A percentile compares a stretch with the other conserved stretches of the same genome.
phyloP scores from a whole-genome alignment of 2,329 filamentous ascomycete species.

The Phaeoacremonium minimum region DNA sequence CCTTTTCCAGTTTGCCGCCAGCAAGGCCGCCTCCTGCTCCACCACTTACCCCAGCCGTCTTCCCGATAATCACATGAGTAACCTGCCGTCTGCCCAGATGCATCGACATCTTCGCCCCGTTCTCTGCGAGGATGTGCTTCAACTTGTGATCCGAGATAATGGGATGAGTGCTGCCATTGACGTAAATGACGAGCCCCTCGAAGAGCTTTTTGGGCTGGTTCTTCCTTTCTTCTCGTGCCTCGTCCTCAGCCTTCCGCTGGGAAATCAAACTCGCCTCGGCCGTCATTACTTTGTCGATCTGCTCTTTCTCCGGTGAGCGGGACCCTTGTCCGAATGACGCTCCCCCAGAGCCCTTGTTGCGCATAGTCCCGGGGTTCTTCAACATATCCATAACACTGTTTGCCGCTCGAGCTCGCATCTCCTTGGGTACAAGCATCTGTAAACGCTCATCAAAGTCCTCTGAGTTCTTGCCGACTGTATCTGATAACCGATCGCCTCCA shows the following conservation, averaged over 20 bases:
- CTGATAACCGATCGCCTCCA: constrained; percentile 56
- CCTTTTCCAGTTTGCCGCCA: constrained; percentile 74
- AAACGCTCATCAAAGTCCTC: constrained; percentile 45
- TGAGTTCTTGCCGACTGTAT: constrained; percentile 62
- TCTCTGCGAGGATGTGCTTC: constrained; percentile 69
- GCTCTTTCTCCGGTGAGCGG: neutral
- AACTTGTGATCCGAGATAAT: constrained; percentile 80
- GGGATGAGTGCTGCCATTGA: constrained; percentile 84
- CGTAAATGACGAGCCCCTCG: constrained; percentile 67
- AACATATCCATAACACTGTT: constrained; percentile 53
- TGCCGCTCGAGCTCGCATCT: constrained; percentile 29
- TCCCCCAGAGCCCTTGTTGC: constrained; percentile 6
- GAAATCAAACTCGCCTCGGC: neutral
- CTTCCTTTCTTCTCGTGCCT: constrained; percentile 20
- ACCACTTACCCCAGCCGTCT: constrained; percentile 37
- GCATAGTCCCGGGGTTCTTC: constrained; percentile 38
- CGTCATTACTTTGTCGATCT: neutral
- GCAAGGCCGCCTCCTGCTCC: constrained; percentile 73
- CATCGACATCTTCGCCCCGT: constrained; percentile 70
- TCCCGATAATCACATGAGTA: constrained; percentile 81
- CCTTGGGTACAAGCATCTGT: constrained; percentile 37
- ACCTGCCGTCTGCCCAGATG: constrained; percentile 68
- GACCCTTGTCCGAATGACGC: neutral
- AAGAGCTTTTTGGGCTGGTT: constrained; percentile 58
- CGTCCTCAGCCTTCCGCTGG: constrained; percentile 3